phyloP scores from a whole-genome alignment of 768 basidiomycete species.

The Pleurotus tuber-regium region DNA sequence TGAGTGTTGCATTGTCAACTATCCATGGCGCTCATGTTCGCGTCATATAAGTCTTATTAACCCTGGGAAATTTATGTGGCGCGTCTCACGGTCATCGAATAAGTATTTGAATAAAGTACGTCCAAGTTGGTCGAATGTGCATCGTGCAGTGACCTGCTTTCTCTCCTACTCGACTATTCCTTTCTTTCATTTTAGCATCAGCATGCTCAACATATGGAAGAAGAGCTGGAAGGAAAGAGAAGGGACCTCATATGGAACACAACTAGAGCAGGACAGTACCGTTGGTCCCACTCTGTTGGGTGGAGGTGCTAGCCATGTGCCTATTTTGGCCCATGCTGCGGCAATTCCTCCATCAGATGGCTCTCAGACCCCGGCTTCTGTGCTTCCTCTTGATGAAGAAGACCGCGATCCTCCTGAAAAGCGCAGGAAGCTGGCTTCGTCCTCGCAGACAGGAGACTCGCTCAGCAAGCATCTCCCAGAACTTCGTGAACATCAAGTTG shows the following conservation, averaged over 20 bases:
- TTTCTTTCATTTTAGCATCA: background rate
- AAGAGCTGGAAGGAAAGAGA: conserved; percentile 43
- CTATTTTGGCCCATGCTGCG: conserved; percentile 21
- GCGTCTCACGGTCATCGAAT: no score
- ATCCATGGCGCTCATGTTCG: conserved; percentile 7
- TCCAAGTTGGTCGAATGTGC: no score
- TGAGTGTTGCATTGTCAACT: background rate
- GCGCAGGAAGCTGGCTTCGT: conserved; percentile 18
- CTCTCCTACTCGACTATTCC: no score
- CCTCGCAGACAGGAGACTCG: conserved; percentile 23
- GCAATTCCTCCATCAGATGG: conserved; percentile 17
- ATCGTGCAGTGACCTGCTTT: no score
- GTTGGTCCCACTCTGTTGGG: conserved; percentile 22
- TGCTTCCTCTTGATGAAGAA: conserved; percentile 5
- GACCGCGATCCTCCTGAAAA: conserved; percentile 8
- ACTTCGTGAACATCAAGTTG: conserved; percentile 23
- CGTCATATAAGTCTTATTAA: no score
- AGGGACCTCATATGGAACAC: background rate
- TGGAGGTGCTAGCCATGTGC: conserved; percentile 21
- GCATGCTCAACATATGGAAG: conserved; percentile 53
- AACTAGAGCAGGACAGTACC: conserved; percentile 14
- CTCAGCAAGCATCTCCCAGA: conserved; percentile 35
- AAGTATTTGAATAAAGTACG: no score
- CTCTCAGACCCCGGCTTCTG: conserved; percentile 11
- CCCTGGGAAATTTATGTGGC: no score